Evolutionary conservation across 768 basidiomycete genomes (phyloP).

Genomic region (Lactifluus echinatus): DNA sequence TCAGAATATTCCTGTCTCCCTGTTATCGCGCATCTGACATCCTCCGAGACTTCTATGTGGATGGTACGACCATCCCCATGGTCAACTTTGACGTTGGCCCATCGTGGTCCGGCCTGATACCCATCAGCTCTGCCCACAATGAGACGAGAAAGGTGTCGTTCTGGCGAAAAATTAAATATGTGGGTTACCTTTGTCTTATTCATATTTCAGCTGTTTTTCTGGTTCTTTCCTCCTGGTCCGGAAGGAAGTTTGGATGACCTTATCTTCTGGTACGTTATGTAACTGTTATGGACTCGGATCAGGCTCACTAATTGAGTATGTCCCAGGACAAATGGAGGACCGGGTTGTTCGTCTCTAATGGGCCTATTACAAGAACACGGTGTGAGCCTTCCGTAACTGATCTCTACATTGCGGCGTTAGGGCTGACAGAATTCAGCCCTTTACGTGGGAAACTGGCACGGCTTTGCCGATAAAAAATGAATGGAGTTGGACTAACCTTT

Average conservation of each 20-base stretch:
- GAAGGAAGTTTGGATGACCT: constrained; percentile 37
- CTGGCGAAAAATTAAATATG: background rate
- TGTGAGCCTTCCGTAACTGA: constrained; percentile 32
- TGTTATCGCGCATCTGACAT: background rate
- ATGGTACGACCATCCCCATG: constrained; percentile 55
- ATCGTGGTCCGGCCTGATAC: constrained; percentile 66
- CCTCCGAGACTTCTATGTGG: constrained; percentile 54
- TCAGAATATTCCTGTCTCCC: background rate
- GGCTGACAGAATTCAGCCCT: constrained; percentile 38
- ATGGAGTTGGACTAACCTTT: constrained; percentile 73
- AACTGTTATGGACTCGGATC: background rate
- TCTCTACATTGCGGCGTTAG: background rate
- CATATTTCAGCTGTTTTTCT: constrained; percentile 62
- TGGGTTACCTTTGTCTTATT: background rate
- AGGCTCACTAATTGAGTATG: too few relatives aligned
- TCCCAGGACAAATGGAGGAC: constrained; percentile 70
- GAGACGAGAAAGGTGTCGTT: constrained; percentile 59
- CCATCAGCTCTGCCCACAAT: constrained; percentile 49
- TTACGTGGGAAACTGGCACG: constrained; percentile 56
- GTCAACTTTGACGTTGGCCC: constrained; percentile 69
- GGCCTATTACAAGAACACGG: constrained; percentile 71
- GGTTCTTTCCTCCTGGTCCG: constrained; percentile 77
- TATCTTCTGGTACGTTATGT: constrained; percentile 43
- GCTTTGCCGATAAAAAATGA: constrained; percentile 57
- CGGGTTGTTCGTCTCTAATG: constrained; percentile 67